A percentile compares a stretch with the other conserved stretches of the same genome.
Conservation (phyloP, 2,329 filamentous ascomycete genomes). For the Botrytis squamosa region DNA sequence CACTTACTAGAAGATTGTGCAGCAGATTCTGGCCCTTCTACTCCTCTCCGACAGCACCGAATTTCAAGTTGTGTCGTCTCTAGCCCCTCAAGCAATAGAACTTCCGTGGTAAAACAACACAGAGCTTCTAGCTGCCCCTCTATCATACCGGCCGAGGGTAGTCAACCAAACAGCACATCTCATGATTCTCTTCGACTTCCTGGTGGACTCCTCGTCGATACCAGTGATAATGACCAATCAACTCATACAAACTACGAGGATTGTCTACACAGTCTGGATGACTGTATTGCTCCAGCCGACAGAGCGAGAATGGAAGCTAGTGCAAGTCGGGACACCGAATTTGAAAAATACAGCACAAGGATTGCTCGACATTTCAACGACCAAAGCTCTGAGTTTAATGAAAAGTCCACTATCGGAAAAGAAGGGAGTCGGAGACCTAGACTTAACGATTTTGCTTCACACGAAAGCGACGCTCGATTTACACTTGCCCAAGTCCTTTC, state of each 20-base stretch:
- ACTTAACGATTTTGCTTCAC: neutral
- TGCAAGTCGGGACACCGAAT: neutral
- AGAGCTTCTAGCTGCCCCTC: constrained; percentile 15
- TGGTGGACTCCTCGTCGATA: neutral
- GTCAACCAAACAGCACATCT: neutral
- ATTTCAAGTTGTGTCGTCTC: constrained; percentile 8
- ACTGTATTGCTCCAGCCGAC: constrained; percentile 12
- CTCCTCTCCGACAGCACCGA: constrained; percentile 10
- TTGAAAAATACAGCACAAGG: neutral
- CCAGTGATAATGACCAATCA: constrained; percentile 3
- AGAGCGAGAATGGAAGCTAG: constrained; percentile 8
- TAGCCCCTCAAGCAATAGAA: neutral
- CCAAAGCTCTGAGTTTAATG: neutral
- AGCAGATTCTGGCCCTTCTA: constrained; percentile 2
- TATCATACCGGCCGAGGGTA: neutral
- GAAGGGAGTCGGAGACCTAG: neutral
- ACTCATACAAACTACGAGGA: constrained; percentile 13
- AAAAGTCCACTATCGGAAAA: neutral
- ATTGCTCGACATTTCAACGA: neutral
- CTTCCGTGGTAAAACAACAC: constrained; percentile 2
- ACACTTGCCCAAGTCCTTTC: constrained; percentile 2
- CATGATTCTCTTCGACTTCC: constrained; percentile 1
- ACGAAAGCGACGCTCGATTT: constrained; percentile 1
- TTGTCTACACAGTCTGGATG: constrained; percentile 12
- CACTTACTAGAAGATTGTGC: constrained; percentile 13